phyloP scores from a whole-genome alignment of 768 basidiomycete species.

The Leccinum fibrillosum region DNA sequence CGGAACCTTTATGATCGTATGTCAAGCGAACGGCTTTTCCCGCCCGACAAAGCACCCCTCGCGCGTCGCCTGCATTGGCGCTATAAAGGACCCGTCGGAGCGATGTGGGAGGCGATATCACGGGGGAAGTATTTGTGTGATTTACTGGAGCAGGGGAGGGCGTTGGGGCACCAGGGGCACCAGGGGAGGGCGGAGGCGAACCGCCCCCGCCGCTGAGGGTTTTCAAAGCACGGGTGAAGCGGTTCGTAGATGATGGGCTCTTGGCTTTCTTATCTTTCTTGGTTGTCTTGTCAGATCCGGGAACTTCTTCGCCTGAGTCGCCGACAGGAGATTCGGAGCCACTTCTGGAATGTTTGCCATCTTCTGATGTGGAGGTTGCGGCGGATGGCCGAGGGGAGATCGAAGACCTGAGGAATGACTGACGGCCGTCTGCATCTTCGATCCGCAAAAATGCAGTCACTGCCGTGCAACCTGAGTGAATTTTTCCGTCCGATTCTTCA shows the following conservation, averaged over 20 bases:
- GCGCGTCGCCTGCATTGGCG: constrained; percentile 95
- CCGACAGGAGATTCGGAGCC: constrained; percentile 44
- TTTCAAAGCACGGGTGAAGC: constrained; percentile 54
- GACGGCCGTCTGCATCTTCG: constrained; percentile 75
- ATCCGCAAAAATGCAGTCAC: constrained; percentile 93
- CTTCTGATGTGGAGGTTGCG: constrained; percentile 29
- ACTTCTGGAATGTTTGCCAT: constrained; percentile 31
- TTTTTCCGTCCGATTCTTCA: constrained; percentile 84
- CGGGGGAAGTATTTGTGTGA: constrained; percentile 27
- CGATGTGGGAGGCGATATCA: constrained; percentile 43
- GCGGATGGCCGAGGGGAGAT: constrained; percentile 29
- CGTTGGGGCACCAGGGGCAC: constrained; percentile 3
- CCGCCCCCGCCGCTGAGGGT: constrained; percentile 39
- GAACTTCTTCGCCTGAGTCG: constrained; percentile 37
- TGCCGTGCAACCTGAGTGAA: constrained; percentile 95
- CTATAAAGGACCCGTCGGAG: constrained; percentile 83
- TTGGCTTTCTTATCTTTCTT: constrained; percentile 44
- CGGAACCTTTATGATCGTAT: constrained; percentile 98
- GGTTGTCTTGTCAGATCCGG: constrained; percentile 32
- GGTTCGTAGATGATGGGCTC: constrained; percentile 40
- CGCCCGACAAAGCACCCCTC: constrained; percentile 87
- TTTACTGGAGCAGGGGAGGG: constrained; percentile 25
- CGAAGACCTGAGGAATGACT: constrained; percentile 54
- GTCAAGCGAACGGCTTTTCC: constrained; percentile 92
- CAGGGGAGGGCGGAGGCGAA: constrained; percentile 17